These are phyloP conservation scores for Dissophora globulifera DNA, from an alignment of 192 early-diverging fungal genomes.

Conservation along the genomic window DNA sequence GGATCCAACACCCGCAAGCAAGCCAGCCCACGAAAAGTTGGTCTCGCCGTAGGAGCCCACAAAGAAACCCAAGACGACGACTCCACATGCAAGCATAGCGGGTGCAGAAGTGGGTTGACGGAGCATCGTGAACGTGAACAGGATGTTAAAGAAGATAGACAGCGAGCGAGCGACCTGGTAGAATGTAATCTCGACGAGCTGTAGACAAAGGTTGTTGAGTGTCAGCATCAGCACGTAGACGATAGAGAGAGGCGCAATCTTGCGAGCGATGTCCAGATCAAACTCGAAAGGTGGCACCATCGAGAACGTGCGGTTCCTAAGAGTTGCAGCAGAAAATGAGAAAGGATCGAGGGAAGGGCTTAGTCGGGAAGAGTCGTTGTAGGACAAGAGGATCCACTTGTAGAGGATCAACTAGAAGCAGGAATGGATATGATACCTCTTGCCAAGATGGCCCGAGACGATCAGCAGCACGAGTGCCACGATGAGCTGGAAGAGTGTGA, in stretches of 20 bases:
- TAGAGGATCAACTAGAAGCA: not conserved
- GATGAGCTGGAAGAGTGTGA: conserved; percentile 73
- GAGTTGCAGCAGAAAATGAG: not conserved
- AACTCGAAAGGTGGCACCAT: conserved; percentile 76
- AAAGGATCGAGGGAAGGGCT: no score
- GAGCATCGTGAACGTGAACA: conserved; percentile 72
- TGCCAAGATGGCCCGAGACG: conserved; percentile 63
- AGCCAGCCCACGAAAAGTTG: conserved; percentile 71
- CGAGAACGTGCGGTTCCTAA: conserved; percentile 59
- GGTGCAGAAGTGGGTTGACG: conserved; percentile 60
- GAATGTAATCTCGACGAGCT: conserved; percentile 75
- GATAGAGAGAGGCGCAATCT: conserved; percentile 67
- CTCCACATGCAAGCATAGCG: conserved; percentile 64
- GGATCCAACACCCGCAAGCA: conserved; percentile 72
- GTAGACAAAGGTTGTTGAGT: conserved; percentile 72
- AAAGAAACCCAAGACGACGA: conserved; percentile 72
- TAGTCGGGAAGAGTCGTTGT: no score
- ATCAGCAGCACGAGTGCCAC: conserved; percentile 66
- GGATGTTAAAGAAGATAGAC: conserved; percentile 74
- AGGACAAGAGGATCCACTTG: not conserved
- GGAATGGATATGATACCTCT: conserved; percentile 53
- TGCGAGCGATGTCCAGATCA: conserved; percentile 59
- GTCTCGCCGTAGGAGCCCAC: conserved; percentile 74
- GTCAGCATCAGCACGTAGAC: conserved; percentile 75
- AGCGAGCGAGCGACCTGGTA: conserved; percentile 76